Evolutionary conservation across 306 rosid genomes (phyloP), one percentile per base, ranked within the genome.

Genomic region (Styphnolobium japonicum): DNA sequence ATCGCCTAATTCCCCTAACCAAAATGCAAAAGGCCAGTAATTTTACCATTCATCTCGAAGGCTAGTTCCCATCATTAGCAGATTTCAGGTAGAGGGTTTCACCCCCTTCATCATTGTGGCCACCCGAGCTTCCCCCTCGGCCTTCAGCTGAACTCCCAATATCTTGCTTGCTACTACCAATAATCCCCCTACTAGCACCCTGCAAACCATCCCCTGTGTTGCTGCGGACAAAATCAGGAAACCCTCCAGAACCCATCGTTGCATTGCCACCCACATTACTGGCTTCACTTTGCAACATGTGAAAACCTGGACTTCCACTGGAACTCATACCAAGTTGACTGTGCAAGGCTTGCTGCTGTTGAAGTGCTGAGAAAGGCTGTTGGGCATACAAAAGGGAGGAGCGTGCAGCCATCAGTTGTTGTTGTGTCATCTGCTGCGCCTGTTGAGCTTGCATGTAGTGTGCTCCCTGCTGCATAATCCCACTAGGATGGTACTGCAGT

Each of bases 381-480:
- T 93, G 99, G n/a, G 85, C 23, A 85, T 96, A 96, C 90, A 93
- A 19, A 87, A 96, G 90, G 53, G 97, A 91, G 42, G 98, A 93
- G 45, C 99, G 91, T 0, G 94, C 92, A 14, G 94, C 96, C 94
- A 96, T 85, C 43, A 96, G 94, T 1, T 94, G 89, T 48, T 96
- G 98, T 5, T 86, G 97, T 10, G 96, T 73, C 90, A 94, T 89
- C 84, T 91, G 97, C 71, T 89, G 97, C 63, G 94, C 87, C 70
- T 90, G 95, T 68, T 90, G 98, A 79, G 89, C 93, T 76, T 95
- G 99, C 90, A 89, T 85, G 93, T 91, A 93, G 78, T 93, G 97
- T 23, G 85, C 89, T 86, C 97, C 98, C 31, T 90, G 91, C 75
- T 91, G 98, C 92, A 91, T 83, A 3, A 91, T 64, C 66, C 96